Evolutionary conservation across 176 grass and related monocot species (phyloP).

Genomic region (Zoysia pacifica): DNA sequence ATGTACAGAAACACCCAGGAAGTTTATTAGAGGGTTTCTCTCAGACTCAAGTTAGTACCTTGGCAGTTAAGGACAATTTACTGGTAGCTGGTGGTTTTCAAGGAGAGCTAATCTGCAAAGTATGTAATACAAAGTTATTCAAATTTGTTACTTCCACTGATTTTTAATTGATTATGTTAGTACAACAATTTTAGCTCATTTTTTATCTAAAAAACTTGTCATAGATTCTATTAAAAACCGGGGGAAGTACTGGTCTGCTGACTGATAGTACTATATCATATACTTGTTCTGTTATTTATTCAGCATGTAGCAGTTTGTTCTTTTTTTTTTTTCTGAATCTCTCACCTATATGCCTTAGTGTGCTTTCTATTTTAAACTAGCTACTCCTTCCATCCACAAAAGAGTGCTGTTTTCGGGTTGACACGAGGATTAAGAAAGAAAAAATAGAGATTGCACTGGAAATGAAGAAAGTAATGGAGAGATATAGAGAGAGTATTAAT

Average conservation of each 20-base stretch:
- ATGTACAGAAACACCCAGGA: conserved; percentile 66
- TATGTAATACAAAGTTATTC: conserved; percentile 38
- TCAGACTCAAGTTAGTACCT: conserved; percentile 76
- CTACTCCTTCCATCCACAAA: not conserved
- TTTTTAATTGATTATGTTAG: not conserved
- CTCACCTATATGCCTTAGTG: not conserved
- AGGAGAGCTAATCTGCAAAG: conserved; percentile 89
- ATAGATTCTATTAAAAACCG: not conserved
- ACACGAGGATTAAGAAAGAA: no score
- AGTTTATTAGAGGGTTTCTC: conserved; percentile 69
- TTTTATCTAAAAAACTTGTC: not conserved
- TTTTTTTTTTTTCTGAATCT: conserved; percentile 20
- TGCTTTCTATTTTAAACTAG: conserved; percentile 19
- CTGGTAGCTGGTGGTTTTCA: conserved; percentile 81
- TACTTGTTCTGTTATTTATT: not conserved
- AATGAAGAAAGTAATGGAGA: no score
- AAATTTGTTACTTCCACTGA: not conserved
- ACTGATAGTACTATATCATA: not conserved
- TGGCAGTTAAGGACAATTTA: conserved; percentile 79
- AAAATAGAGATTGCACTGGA: no score
- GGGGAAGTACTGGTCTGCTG: not conserved
- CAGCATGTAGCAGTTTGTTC: not conserved
- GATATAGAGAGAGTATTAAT: no score
- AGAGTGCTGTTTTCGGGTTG: no score
- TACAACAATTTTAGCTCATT: not conserved